A percentile compares a stretch with the other conserved stretches of the same genome.
phyloP scores from a whole-genome alignment of 2,329 filamentous ascomycete species.

The Colletotrichum nymphaeae region DNA sequence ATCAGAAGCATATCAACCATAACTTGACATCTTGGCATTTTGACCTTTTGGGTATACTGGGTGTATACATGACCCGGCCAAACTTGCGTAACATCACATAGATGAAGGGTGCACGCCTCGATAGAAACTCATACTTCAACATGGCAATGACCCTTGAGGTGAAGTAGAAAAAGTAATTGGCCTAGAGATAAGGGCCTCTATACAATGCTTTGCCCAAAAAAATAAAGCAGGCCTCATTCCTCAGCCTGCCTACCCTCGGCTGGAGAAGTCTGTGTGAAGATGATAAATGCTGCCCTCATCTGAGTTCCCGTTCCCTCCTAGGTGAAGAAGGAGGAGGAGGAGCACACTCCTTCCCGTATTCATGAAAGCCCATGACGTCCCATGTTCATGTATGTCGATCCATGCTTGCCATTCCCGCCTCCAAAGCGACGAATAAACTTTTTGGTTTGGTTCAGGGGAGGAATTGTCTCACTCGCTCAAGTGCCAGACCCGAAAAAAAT shows the following conservation, averaged over 20 bases:
- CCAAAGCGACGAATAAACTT: not conserved
- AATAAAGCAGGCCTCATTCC: not conserved
- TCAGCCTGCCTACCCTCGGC: not conserved
- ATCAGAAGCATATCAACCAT: not conserved
- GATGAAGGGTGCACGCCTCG: no score
- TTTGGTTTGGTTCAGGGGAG: not conserved
- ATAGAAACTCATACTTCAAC: not conserved
- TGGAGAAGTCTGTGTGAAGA: not conserved
- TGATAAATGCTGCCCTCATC: not conserved
- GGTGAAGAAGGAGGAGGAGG: not conserved
- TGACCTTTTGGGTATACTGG: not conserved
- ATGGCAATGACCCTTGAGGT: not conserved
- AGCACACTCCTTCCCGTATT: not conserved
- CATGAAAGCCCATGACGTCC: not conserved
- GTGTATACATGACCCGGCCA: not conserved
- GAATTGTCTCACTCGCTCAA: not conserved
- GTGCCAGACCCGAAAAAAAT: not conserved
- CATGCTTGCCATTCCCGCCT: not conserved
- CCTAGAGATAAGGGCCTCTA: not conserved
- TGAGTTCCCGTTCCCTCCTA: not conserved
- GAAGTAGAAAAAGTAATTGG: not conserved
- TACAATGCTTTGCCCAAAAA: not conserved
- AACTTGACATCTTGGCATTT: not conserved
- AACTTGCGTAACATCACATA: not conserved
- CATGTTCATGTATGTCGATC: not conserved